phyloP scores from a whole-genome alignment of 352 stramenopile genomes.

The Phytopythium sindhum region DNA sequence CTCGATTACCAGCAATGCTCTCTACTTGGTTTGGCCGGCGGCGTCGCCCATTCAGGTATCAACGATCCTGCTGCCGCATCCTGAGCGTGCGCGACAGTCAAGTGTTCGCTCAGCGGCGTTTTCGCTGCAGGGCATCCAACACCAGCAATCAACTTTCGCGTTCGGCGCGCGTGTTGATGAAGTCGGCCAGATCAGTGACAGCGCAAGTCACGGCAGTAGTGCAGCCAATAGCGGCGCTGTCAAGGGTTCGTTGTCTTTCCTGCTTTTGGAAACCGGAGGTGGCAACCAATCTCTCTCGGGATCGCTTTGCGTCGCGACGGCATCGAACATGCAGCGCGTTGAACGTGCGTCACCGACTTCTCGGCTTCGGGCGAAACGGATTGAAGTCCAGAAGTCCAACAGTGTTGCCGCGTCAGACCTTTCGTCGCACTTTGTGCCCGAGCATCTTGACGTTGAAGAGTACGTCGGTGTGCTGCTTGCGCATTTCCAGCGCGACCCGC shows the following conservation, averaged over 20 bases:
- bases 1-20: conserved; percentile 46
- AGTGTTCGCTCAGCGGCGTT: conserved; percentile 56
- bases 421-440: conserved; percentile 30
- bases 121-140: conserved; percentile 60
- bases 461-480: conserved; percentile 53
- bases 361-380: neutral
- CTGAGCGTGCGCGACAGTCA: conserved; percentile 25
- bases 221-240: conserved; percentile 13
- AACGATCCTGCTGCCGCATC: conserved; percentile 55
- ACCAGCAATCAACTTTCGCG: conserved; percentile 34
- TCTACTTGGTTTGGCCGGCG: conserved; percentile 72
- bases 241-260: conserved; percentile 67
- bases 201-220: conserved; percentile 29
- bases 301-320: conserved; percentile 58
- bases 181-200: neutral
- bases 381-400: neutral
- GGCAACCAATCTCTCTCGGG: conserved; percentile 23
- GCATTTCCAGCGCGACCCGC: conserved; percentile 54
- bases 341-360: conserved; percentile 15
- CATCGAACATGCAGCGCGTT: conserved; percentile 64
- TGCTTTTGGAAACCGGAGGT: conserved; percentile 47
- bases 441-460: conserved; percentile 46
- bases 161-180: conserved; percentile 52
- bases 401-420: neutral
- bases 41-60: conserved; percentile 57